Evolutionary conservation across 2,329 filamentous ascomycete species (phyloP).

Genomic region (Emmonsiellopsis sp.): DNA sequence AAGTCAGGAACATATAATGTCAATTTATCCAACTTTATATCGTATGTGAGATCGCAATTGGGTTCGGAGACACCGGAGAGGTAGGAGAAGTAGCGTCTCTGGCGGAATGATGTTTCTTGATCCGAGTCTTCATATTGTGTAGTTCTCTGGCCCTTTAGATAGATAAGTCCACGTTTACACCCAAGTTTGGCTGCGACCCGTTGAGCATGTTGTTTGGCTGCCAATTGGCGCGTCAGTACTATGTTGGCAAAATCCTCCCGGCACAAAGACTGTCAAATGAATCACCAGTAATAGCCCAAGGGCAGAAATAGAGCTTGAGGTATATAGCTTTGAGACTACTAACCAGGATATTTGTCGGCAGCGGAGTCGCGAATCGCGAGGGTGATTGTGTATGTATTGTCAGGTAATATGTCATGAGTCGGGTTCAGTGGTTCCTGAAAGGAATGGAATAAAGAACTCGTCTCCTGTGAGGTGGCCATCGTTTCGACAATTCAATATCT

Average conservation of each 20-base stretch:
- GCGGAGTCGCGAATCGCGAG: constrained; percentile 20
- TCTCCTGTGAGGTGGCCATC: not conserved
- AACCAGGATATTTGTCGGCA: constrained; percentile 35
- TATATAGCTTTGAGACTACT: constrained; percentile 5
- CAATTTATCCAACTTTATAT: constrained; percentile 52
- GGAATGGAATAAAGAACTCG: not conserved
- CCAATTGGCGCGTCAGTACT: not conserved
- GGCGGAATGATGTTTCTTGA: constrained; percentile 45
- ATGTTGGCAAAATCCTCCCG: not conserved
- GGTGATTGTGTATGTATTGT: constrained; percentile 20
- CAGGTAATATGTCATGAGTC: not conserved
- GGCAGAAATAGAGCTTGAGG: not conserved
- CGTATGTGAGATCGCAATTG: constrained; percentile 49
- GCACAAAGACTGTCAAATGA: not conserved
- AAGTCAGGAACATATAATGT: constrained; percentile 66
- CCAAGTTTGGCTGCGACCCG: constrained; percentile 36
- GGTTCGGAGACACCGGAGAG: constrained; percentile 46
- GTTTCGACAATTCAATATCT: not conserved
- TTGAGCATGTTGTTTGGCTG: constrained; percentile 44
- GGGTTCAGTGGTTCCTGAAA: not conserved
- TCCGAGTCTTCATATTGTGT: constrained; percentile 51
- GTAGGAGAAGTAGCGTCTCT: constrained; percentile 56
- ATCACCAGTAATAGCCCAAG: not conserved
- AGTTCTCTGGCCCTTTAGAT: constrained; percentile 45
- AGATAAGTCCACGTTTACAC: constrained; percentile 41